Conservation (phyloP, 2,329 filamentous ascomycete species). For the Meredithiella fracta region DNA sequence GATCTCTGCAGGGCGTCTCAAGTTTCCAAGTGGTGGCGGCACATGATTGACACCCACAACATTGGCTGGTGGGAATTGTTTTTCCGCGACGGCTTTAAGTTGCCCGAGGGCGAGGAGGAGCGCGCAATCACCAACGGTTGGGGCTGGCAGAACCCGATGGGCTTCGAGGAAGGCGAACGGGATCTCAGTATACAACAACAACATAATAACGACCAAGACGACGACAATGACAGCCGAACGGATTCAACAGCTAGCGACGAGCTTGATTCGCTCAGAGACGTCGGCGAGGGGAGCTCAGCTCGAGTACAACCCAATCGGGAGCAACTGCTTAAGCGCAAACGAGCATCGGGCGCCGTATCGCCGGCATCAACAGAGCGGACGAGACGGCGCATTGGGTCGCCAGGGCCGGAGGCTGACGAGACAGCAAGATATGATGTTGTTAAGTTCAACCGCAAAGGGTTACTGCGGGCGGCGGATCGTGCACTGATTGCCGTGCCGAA, state of each 20-base stretch:
- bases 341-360: slow-evolving; percentile 17
- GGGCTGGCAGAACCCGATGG: slow-evolving; percentile 88
- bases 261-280: too few species aligned
- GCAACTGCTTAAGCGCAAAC: slow-evolving; percentile 33
- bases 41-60: slow-evolving; percentile 81
- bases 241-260: too few species aligned
- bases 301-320: neutral
- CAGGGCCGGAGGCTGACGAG: neutral
- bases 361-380: slow-evolving; percentile 27
- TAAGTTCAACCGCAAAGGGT: slow-evolving; percentile 55
- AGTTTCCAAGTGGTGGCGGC: slow-evolving; percentile 87
- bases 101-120: slow-evolving; percentile 69
- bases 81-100: slow-evolving; percentile 62
- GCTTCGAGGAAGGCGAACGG: slow-evolving; percentile 57
- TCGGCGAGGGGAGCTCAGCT: slow-evolving; percentile 10
- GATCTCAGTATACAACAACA: slow-evolving; percentile 44
- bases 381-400: neutral
- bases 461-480: slow-evolving; percentile 69
- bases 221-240: slow-evolving; percentile 22
- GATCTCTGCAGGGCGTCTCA: slow-evolving; percentile 83
- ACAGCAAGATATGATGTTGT: neutral
- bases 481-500: slow-evolving; percentile 71
- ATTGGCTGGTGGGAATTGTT: slow-evolving; percentile 90
- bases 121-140: slow-evolving; percentile 81
- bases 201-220: slow-evolving; percentile 23